A percentile compares a stretch with the other conserved stretches of the same genome.
phyloP scores from a whole-genome alignment of 2,329 filamentous ascomycete genomes.

The Fusarium luffae region DNA sequence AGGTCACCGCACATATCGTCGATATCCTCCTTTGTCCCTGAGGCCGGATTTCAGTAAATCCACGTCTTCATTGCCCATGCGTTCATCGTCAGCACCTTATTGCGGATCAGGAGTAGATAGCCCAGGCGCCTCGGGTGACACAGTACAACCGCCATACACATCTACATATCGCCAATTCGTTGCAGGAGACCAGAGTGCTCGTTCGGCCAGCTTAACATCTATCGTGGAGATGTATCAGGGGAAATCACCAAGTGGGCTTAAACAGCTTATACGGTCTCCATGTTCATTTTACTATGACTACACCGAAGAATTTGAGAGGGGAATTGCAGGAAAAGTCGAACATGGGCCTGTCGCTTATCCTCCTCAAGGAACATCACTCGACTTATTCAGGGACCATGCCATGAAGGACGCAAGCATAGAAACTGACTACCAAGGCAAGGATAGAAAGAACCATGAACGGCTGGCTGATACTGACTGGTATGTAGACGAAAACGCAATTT shows the following conservation, averaged over 20 bases:
- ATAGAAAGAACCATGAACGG: neutral
- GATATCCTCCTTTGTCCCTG: slow-evolving; percentile 53
- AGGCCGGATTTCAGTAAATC: slow-evolving; percentile 56
- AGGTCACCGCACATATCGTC: slow-evolving; percentile 51
- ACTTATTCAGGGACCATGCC: slow-evolving; percentile 43
- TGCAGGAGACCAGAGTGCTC: slow-evolving; percentile 53
- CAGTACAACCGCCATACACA: slow-evolving; percentile 43
- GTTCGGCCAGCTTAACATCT: slow-evolving; percentile 62
- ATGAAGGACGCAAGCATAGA: neutral
- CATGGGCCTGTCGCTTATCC: slow-evolving; percentile 47
- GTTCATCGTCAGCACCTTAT: slow-evolving; percentile 44
- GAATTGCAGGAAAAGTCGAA: slow-evolving; percentile 28
- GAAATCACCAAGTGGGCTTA: slow-evolving; percentile 42
- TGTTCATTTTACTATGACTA: slow-evolving; percentile 64
- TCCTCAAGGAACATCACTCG: slow-evolving; percentile 40
- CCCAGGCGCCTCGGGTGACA: slow-evolving; percentile 53
- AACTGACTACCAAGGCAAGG: neutral
- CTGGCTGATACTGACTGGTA: neutral
- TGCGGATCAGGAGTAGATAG: slow-evolving; percentile 37
- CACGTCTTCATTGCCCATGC: slow-evolving; percentile 53
- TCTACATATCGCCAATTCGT: slow-evolving; percentile 47
- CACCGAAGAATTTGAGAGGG: slow-evolving; percentile 60
- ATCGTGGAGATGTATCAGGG: slow-evolving; percentile 61
- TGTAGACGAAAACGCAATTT: neutral
- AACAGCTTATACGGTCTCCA: slow-evolving; percentile 45